A percentile compares a stretch with the other conserved stretches of the same genome.
phyloP scores from a whole-genome alignment of 176 grass and related monocot genomes.

The Musa acuminata region DNA sequence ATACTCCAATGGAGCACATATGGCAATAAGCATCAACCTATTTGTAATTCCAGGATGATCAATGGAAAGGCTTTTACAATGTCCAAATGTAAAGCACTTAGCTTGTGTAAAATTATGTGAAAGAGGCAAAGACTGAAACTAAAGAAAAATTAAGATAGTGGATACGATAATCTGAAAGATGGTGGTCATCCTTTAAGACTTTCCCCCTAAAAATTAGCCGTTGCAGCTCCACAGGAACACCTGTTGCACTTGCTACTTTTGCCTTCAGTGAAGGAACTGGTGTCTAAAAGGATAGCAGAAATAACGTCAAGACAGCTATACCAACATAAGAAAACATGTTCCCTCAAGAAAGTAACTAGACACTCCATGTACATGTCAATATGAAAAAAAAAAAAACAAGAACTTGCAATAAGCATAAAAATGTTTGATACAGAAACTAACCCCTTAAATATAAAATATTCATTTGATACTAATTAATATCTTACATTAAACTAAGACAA shows the following conservation, averaged over 20 bases:
- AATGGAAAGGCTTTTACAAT: no score
- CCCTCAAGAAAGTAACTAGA: not conserved
- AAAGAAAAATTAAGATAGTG: conserved; percentile 21
- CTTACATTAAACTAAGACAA: not conserved
- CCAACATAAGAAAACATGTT: not conserved
- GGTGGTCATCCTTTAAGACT: conserved; percentile 78
- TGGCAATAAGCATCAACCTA: no score
- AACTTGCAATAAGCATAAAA: no score
- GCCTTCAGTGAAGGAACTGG: conserved; percentile 54
- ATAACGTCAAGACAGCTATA: not conserved
- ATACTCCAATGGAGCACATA: no score
- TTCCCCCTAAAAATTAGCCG: conserved; percentile 84
- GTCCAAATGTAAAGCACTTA: no score
- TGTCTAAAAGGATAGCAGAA: conserved; percentile 28
- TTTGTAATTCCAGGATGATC: no score
- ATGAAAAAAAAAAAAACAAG: no score
- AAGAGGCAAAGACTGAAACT: not conserved
- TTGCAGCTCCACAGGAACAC: conserved; percentile 66
- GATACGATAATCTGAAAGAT: conserved; percentile 91
- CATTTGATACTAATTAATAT: not conserved
- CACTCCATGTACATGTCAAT: no score
- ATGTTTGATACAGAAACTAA: no score
- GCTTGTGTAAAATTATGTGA: not conserved
- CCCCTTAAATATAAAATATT: no score
- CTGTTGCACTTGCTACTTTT: conserved; percentile 46